These are phyloP conservation scores for Wickerhamomyces sp. DNA, from an alignment of 1,139 yeast genomes.

Conservation along the genomic window DNA sequence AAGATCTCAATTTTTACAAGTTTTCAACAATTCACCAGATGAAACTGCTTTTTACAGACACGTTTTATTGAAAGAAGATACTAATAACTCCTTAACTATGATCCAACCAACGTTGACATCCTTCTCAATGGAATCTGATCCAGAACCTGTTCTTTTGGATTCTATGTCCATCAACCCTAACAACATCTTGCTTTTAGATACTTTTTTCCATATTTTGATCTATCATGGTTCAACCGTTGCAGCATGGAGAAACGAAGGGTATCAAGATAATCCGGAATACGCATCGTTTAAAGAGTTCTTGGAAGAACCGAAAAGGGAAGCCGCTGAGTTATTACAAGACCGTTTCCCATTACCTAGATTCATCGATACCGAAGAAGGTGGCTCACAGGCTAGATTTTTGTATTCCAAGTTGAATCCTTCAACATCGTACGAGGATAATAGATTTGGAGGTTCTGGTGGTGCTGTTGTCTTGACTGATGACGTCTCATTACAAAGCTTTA, in stretches of 20 bases:
- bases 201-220: slow-evolving; percentile 92
- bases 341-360: slow-evolving; percentile 97
- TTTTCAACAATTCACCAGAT: slow-evolving; percentile 96
- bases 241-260: slow-evolving; percentile 94
- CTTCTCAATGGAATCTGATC: slow-evolving; percentile 78
- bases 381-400: slow-evolving; percentile 95
- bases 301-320: slow-evolving; percentile 89
- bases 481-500: slow-evolving; percentile 85
- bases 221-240: slow-evolving; percentile 95
- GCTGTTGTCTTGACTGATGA: slow-evolving; percentile 94
- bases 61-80: slow-evolving; percentile 84
- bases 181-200: slow-evolving; percentile 80
- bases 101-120: slow-evolving; percentile 94
- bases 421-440: slow-evolving; percentile 66
- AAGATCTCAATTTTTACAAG: slow-evolving; percentile 94
- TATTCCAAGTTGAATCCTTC: slow-evolving; percentile 93
- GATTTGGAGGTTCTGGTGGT: slow-evolving; percentile 44
- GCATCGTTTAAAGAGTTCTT: slow-evolving; percentile 81
- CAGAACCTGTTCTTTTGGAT: slow-evolving; percentile 91
- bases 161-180: slow-evolving; percentile 91
- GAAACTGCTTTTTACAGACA: slow-evolving; percentile 98
- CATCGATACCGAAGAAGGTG: slow-evolving; percentile 95
- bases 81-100: slow-evolving; percentile 91
- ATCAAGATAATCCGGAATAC: slow-evolving; percentile 87
- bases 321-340: slow-evolving; percentile 84